Conservation (phyloP, 2,329 filamentous ascomycete species). For the Aspergillus uvarum region DNA sequence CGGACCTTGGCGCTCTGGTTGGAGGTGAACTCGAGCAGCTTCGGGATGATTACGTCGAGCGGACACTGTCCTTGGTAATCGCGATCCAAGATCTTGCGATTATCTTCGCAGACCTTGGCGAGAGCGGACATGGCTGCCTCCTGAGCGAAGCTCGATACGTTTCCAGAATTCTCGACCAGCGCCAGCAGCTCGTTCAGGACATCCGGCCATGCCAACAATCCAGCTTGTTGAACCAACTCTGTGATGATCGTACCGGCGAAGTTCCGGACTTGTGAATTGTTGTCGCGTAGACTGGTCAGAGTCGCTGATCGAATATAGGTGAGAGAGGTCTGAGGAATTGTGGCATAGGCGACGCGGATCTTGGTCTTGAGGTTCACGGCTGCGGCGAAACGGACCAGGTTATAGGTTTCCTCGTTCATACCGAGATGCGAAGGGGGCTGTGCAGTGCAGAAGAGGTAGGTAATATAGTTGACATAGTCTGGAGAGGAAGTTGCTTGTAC, state of each 20-base stretch:
- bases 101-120: slow-evolving; percentile 96
- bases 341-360: slow-evolving; percentile 71
- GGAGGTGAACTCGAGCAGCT: slow-evolving; percentile 82
- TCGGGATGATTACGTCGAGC: slow-evolving; percentile 83
- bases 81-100: slow-evolving; percentile 78
- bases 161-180: slow-evolving; percentile 72
- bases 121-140: slow-evolving; percentile 93
- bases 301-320: slow-evolving; percentile 77
- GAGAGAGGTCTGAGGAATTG: slow-evolving; percentile 71
- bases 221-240: slow-evolving; percentile 80
- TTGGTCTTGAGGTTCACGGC: slow-evolving; percentile 97
- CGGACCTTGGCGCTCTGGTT: slow-evolving; percentile 75
- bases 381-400: slow-evolving; percentile 78
- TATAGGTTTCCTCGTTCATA: slow-evolving; percentile 63
- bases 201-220: slow-evolving; percentile 87
- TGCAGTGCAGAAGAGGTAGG: slow-evolving; percentile 78
- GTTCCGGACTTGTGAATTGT: slow-evolving; percentile 76
- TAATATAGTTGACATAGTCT: slow-evolving; percentile 96
- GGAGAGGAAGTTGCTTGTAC: slow-evolving; percentile 81
- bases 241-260: slow-evolving; percentile 93
- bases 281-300: slow-evolving; percentile 76
- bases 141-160: slow-evolving; percentile 69
- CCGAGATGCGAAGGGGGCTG: slow-evolving; percentile 56
- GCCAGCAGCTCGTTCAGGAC: slow-evolving; percentile 78
- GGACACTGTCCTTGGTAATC: slow-evolving; percentile 88